Evolutionary conservation across 768 basidiomycete genomes (phyloP), one percentile per base, ranked within the genome.

Genomic region (Serendipita sp.): DNA sequence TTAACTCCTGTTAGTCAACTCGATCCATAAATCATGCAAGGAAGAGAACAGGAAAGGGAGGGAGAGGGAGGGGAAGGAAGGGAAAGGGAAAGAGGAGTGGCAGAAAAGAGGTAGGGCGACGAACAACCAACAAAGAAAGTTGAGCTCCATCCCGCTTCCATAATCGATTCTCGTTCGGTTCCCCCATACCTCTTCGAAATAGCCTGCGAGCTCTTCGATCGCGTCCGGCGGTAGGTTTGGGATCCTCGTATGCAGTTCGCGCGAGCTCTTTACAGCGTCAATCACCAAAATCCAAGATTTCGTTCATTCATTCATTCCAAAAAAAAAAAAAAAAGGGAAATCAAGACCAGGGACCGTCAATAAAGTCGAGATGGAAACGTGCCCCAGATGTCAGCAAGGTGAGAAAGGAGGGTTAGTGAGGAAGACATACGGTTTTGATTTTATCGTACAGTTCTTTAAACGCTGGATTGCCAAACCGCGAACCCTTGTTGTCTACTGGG

Each of bases 101-200:
- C 38, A 13, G 38, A 5, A 41, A 41, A 41, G 37, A 38, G 47
- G 28, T 7, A 1, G n/a, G 7, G 2, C 38, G 30, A 77, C 91
- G 68, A 72, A 96, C 94, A 98, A 72, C 93, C 93, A 97, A 70
- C 94, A 97, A 2, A 98, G 66, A 71, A 97, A 99, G 74, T 97
- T 95, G 48, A 98, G 79, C 72, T 99, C 96, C 95, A 98, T 98
- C 13, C 96, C 96, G 70, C 93, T 96, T n/a, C 96, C 96, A 74
- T 99, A 99, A 74, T 99, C 96, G 63, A 99, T 92, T 7, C 96
- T 79, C 56, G 86, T 83, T 34, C 88, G 78, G 73, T 89, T 96
- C 0, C 96, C 96, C 94, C 94, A 98, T 15, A 86, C 76, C 71
- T 94, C 90, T 44, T 78, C 75, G 70, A 98, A 88, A 72, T 98